Evolutionary conservation across 768 basidiomycete genomes (phyloP).

Genomic region (Steccherinum ochraceum): DNA sequence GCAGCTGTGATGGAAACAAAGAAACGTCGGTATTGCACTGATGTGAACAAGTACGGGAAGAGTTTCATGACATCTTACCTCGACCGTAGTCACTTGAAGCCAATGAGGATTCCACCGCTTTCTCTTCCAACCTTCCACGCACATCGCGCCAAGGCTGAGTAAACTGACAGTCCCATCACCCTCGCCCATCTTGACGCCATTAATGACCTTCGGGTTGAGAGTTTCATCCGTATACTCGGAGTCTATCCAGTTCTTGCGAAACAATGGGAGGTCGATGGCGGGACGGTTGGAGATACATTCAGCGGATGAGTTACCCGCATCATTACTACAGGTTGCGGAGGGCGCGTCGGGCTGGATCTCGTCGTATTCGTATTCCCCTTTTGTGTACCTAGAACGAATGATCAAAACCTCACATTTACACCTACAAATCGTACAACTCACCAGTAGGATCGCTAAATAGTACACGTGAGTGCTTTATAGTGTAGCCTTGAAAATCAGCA

Average conservation of each 20-base stretch:
- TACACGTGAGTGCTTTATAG: too few species aligned
- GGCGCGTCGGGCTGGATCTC: slow-evolving; percentile 42
- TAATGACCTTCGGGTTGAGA: slow-evolving; percentile 57
- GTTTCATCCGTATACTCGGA: slow-evolving; percentile 66
- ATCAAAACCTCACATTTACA: too few species aligned
- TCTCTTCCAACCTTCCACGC: slow-evolving; percentile 90
- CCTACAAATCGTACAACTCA: too few species aligned
- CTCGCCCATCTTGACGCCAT: slow-evolving; percentile 90
- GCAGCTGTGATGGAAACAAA: slow-evolving; percentile 42
- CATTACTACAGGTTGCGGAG: slow-evolving; percentile 32
- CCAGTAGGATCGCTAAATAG: slow-evolving; percentile 76
- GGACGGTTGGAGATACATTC: slow-evolving; percentile 39
- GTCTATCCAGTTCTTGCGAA: slow-evolving; percentile 79
- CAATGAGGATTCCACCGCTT: slow-evolving; percentile 86
- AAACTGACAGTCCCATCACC: slow-evolving; percentile 92
- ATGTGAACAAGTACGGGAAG: slow-evolving; percentile 1
- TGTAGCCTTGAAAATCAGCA: too few species aligned
- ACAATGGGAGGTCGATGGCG: slow-evolving; percentile 47
- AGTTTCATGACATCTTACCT: too few species aligned
- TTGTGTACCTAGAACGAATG: slow-evolving; percentile 50
- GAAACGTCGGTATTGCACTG: neutral
- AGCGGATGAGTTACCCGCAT: slow-evolving; percentile 33
- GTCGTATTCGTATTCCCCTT: slow-evolving; percentile 63
- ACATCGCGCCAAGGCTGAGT: slow-evolving; percentile 90
- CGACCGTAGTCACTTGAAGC: slow-evolving; percentile 82